phyloP scores from a whole-genome alignment of 1,284 basidiomycete species.

The Rhodotorula sp. region DNA sequence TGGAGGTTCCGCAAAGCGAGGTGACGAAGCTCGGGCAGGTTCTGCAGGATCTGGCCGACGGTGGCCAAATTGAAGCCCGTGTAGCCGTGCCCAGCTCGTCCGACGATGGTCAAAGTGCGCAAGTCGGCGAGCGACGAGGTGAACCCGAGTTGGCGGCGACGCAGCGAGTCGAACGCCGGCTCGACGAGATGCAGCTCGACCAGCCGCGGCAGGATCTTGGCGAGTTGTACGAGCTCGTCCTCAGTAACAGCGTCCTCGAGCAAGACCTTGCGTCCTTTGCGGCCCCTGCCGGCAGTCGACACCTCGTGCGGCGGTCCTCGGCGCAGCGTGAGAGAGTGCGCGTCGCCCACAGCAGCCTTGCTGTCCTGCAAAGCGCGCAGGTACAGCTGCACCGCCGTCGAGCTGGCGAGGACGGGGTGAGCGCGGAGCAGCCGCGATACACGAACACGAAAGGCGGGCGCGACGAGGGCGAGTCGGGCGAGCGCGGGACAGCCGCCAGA shows the following conservation, averaged over 20 bases:
- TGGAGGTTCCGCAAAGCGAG: conserved; percentile 24
- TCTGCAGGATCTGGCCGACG: conserved; percentile 18
- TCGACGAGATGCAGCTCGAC: not conserved
- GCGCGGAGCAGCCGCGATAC: not conserved
- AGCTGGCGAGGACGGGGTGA: not conserved
- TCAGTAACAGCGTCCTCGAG: conserved; percentile 15
- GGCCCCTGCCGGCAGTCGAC: not conserved
- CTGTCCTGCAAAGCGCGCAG: not conserved
- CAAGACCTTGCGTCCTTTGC: not conserved
- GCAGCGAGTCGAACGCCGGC: not conserved
- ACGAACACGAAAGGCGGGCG: not conserved
- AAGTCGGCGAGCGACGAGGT: conserved; percentile 6
- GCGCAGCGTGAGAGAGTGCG: not conserved
- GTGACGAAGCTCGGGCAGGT: conserved; percentile 4
- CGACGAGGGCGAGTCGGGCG: conserved; percentile 16
- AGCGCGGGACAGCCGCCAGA: not conserved
- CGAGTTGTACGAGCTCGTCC: conserved; percentile 22
- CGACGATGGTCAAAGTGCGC: conserved; percentile 11
- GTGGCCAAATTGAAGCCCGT: conserved; percentile 27
- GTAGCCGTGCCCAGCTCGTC: not conserved
- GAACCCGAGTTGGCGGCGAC: conserved; percentile 21
- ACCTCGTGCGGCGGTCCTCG: not conserved
- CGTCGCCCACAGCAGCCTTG: not conserved
- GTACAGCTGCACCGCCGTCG: not conserved
- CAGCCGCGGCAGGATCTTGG: not conserved